Evolutionary conservation across 371 early-diverging fungal genomes (phyloP), one percentile per base, ranked within the genome.

Genomic region (Haplosporangium sp.): DNA sequence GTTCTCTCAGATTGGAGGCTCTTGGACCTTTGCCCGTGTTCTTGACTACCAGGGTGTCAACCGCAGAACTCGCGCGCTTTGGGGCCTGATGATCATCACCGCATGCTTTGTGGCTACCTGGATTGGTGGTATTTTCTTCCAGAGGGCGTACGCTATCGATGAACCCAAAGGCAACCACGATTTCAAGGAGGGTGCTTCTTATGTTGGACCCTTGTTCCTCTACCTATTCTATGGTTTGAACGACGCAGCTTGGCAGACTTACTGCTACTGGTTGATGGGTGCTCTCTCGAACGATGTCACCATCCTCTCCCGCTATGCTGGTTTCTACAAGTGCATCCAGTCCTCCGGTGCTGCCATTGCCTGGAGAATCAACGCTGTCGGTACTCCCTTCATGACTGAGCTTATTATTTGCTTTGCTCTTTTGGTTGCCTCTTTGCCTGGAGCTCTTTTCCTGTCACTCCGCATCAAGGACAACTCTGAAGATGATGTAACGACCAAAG

Each of bases 261-360:
- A 81, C 54, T 84, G 85, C 51, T 91, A 92, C 85, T 92, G 92
- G 91, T 64, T 92, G 47, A 87, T 91, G 81, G 92, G 92, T 40
- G 86, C 91, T n/a, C 79, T 93, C 77, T 85, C 89, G 9, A 91
- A 90, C 76, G 89, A 92, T 79, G 86, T 85, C 77, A 89, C 87
- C 62, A 82, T 85, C 64, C 83, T 91, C 55, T 87, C 93, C n/a
- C 84, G 92, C 55, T 93, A 91, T 67, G 91, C 90, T 65, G 94
- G 94, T 8, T 93, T 90, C 86, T 94, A 94, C 89, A 94, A 94
- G 87, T 91, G 91, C 46, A 87, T 93, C 69, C 94, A 94, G 83
- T 90, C 90, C 55, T 86, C 87, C 40, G 89, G 89, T 40, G 86
- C 83, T 51, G 93, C 93, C 60, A 77, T 84, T 38, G 69, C 82